Evolutionary conservation across 208 protist species (phyloP), one percentile per base, ranked within the genome.

Genomic region (Crithidia mellificae): DNA sequence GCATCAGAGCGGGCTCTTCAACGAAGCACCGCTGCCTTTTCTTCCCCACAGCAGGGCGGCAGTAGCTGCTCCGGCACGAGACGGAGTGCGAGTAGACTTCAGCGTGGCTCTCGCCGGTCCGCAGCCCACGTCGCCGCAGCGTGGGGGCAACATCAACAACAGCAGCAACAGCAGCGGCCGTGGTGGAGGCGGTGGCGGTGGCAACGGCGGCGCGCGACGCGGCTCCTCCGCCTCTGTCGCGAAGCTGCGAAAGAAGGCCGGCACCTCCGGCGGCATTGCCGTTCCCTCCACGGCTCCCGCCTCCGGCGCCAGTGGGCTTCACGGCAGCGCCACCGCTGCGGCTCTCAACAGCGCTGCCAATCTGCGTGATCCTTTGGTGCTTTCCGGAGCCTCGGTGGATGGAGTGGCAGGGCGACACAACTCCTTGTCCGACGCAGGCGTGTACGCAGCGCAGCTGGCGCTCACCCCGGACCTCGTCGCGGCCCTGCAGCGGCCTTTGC

Each of bases 401-500:
- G 56, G 63, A 27, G 14, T 52, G 38, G 20, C 41, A 2, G 32
- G 36, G 14, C 29, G 63, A 39, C 34, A 61, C 19, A 55, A n/a
- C 47, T 65, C 59, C 24, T 46, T 55, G 20, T 65, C 59, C 27
- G 30, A 20, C 30, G 57, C 46, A 6, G 63, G 53, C 46, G 39
- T 49, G 38, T 55, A 62, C 44, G 3, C 51, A 15, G 63, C 47
- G 57, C 61, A 44, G 29, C 58, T 77, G 25, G 63, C 63, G 29
- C 39, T 71, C 50, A 56, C 51, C 2, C 55, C 44, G 1, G 43
- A 38, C 25, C 63, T 71, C 32, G 51, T 67, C 41, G 41, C 25
- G n/a, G 44, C 43, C 17, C 44, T 71, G 30, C 72, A 77, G 72
- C 41, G 62, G 44, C 63, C 72, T 29, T 44, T 70, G 20, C 25